Evolutionary conservation across 2,329 filamentous ascomycete genomes (phyloP), one percentile per base, ranked within the genome.

Genomic region (Fusarium oxysporum): DNA sequence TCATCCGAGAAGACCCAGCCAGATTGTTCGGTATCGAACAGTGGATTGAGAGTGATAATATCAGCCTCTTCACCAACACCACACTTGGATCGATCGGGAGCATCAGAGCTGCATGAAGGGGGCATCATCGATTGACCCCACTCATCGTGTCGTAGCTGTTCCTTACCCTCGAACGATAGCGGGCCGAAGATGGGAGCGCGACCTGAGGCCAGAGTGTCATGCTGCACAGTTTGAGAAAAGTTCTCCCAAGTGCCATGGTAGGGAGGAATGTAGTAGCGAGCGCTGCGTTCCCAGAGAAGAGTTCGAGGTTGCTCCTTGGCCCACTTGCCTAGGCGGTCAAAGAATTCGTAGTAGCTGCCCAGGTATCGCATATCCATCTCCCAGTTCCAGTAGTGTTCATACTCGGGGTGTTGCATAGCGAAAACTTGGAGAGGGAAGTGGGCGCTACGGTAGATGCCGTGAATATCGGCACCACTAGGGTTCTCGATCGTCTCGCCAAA

Each of bases 201-300:
- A 2, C 85, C 85, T 23, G 86, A 85, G 19, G 80, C 79, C 55
- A 87, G 83, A 2, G 89, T 90, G 76, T 93, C 90, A 19, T 87
- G 83, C 54, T 90, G 86, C 8, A 94, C 91, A 77, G 90, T 87
- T 21, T 87, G 84, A 13, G 87, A 89, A 79, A 95, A 95, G 77
- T 94, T 90, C 43, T 92, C 88, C 91, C 91, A 95, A 33, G 85
- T 85, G 35, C 92, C 92, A 76, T 95, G 92, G 38, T 91, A 85
- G 0, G 85, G 83, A 0, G 93, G 93, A 13, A 95, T 90, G 79
- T 94, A 96, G 82, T 95, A 96, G 70, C 92, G 91, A 30, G 90
- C 87, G 55, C 90, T 92, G 53, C 93, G 89, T 80, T 96, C 93
- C 93, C 93, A 96, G 14, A 94, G 85, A n/a, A 90, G 89, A 67